Evolutionary conservation across 768 basidiomycete genomes (phyloP), one percentile per base, ranked within the genome.

Genomic region (Phallus indusiatus): DNA sequence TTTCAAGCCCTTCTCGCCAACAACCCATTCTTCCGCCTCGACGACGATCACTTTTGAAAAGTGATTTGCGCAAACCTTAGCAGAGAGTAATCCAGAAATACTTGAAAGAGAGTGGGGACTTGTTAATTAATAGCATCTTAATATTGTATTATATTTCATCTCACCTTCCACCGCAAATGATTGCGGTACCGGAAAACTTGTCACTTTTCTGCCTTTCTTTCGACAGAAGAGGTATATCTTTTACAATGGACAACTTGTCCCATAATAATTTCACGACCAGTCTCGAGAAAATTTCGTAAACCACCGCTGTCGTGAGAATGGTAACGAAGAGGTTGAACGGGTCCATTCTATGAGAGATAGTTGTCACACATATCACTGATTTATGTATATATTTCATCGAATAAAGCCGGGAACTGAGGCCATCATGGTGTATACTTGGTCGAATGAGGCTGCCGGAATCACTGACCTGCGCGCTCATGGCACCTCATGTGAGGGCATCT

Each of bases 111-210:
- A 42, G n/a, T 14, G 42, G 63, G 63, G 55, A 54, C 59, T 20
- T 36, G 14, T 61, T 42, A 5, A 10, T n/a, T n/a, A 8, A 42
- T 60, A 33, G 35, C 33, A 48, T 1, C 24, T 62, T n/a, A n/a
- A n/a, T n/a, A n/a, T n/a, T n/a, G n/a, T n/a, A n/a, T n/a, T n/a
- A n/a, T n/a, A n/a, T n/a, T 33, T 22, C 10, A n/a, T 22, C n/a
- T 21, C 36, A 67, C 67, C 67, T 67, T 35, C 67, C 67, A 35
- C 67, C 67, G 54, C 65, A 65, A 18, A 68, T 64, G 1, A 68
- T 66, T 5, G 64, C 67, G 11, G 65, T 66, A 6, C 67, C 67
- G 10, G 52, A 46, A 3, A 66, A 24, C 57, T 60, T 66, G 2
- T 42, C 9, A 4, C 12, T 10, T n/a, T 42, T n/a, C 12, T 4